These are phyloP conservation scores for Zelopaecilomyces penicillatus DNA, from an alignment of 2,329 filamentous ascomycete genomes.

Conservation along the genomic window DNA sequence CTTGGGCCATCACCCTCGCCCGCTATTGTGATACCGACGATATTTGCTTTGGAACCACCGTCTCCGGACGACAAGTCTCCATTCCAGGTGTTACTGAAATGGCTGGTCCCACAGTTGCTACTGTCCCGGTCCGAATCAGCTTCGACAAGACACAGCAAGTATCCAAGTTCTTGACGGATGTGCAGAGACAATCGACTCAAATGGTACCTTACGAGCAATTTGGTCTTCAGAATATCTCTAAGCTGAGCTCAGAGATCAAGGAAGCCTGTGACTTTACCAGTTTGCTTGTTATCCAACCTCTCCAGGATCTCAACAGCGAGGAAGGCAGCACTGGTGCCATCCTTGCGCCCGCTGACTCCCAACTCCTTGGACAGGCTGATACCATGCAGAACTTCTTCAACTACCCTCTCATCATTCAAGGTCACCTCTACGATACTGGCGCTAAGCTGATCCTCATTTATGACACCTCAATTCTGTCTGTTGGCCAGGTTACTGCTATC, in stretches of 20 bases:
- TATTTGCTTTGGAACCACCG: slow-evolving; percentile 18
- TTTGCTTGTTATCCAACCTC: slow-evolving; percentile 19
- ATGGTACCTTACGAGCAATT: slow-evolving; percentile 13
- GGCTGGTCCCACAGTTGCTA: slow-evolving; percentile 22
- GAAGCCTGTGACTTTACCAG: slow-evolving; percentile 19
- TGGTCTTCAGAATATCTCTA: slow-evolving; percentile 14
- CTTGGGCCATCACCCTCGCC: slow-evolving; percentile 18
- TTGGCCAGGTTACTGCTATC: not conserved
- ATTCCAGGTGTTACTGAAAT: slow-evolving; percentile 19
- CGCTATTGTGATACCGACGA: slow-evolving; percentile 12
- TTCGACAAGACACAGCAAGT: slow-evolving; percentile 8
- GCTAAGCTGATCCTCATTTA: slow-evolving; percentile 1
- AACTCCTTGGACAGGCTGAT: not conserved
- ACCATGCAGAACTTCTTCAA: slow-evolving; percentile 6
- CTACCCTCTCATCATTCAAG: slow-evolving; percentile 5
- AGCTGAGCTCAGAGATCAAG: slow-evolving; percentile 9
- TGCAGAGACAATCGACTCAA: slow-evolving; percentile 1
- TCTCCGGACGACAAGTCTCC: slow-evolving; percentile 20
- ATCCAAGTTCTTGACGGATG: slow-evolving; percentile 10
- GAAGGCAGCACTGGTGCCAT: not conserved
- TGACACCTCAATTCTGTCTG: slow-evolving; percentile 1
- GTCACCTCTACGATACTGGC: slow-evolving; percentile 1
- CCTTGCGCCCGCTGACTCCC: not conserved
- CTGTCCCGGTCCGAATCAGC: slow-evolving; percentile 18
- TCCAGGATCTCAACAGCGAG: not conserved